phyloP scores from a whole-genome alignment of 2,329 filamentous ascomycete genomes.

The Blumeria hordei region DNA sequence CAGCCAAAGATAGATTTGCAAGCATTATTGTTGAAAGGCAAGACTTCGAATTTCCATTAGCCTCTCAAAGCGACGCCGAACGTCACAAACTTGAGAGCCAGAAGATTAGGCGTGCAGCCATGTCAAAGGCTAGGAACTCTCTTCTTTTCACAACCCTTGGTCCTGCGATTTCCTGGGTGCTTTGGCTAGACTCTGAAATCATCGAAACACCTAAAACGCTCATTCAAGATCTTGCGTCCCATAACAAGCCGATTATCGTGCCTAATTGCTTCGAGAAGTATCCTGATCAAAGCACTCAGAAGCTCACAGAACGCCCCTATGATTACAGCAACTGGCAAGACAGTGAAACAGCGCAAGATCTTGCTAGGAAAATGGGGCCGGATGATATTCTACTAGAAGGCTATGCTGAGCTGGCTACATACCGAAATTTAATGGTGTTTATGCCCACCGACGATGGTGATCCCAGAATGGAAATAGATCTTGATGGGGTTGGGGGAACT shows the following conservation, averaged over 20 bases:
- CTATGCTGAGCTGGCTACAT: conserved; percentile 81
- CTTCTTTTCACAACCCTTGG: conserved; percentile 87
- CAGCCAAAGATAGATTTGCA: conserved; percentile 63
- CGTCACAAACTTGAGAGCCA: conserved; percentile 83
- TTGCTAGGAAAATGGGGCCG: conserved; percentile 58
- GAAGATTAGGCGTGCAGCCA: conserved; percentile 61
- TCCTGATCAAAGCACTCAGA: conserved; percentile 41
- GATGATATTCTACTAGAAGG: conserved; percentile 90
- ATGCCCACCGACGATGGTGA: conserved; percentile 37
- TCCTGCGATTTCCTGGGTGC: conserved; percentile 77
- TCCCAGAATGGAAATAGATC: conserved; percentile 36
- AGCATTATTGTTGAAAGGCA: conserved; percentile 86
- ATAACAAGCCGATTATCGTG: conserved; percentile 77
- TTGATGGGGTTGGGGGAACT: conserved; percentile 88
- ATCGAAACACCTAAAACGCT: conserved; percentile 64
- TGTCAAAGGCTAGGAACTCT: conserved; percentile 85
- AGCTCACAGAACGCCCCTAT: conserved; percentile 58
- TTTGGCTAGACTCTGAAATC: conserved; percentile 88
- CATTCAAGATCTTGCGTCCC: conserved; percentile 73
- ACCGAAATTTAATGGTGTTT: conserved; percentile 74
- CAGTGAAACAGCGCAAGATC: conserved; percentile 49
- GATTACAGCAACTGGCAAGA: conserved; percentile 98
- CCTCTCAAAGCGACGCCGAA: conserved; percentile 65
- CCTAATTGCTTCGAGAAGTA: conserved; percentile 91
- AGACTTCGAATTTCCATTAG: conserved; percentile 66